A percentile compares a stretch with the other conserved stretches of the same genome.
Evolutionary conservation across 805 yeast species (phyloP).

Genomic region (Kodamaea restingae): DNA sequence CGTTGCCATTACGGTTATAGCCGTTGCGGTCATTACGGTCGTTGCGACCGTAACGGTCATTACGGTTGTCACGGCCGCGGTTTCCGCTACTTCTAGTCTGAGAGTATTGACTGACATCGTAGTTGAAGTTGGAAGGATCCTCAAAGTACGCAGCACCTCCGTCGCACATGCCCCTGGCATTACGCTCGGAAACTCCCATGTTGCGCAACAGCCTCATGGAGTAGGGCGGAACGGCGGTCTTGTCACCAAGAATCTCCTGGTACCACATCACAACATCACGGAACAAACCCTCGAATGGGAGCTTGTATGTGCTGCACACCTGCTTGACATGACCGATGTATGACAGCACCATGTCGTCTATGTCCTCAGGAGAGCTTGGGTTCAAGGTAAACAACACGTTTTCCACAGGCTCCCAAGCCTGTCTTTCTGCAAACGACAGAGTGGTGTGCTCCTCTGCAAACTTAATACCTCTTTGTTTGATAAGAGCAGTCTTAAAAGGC

Average conservation of each 20-base stretch:
- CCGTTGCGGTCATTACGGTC: slow-evolving; percentile 1
- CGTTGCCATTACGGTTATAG: no score
- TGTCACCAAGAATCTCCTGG: slow-evolving; percentile 15
- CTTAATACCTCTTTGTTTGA: slow-evolving; percentile 47
- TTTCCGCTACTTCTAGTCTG: slow-evolving; percentile 2
- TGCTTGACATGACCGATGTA: slow-evolving; percentile 28
- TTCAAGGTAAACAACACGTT: slow-evolving; percentile 16
- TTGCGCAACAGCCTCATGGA: slow-evolving; percentile 3
- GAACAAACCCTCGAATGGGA: slow-evolving; percentile 23
- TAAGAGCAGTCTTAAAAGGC: slow-evolving; percentile 50
- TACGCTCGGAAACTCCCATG: slow-evolving; percentile 5
- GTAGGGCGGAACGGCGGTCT: slow-evolving; percentile 2
- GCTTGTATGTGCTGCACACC: slow-evolving; percentile 18
- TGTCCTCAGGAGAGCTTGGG: slow-evolving; percentile 13
- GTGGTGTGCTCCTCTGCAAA: slow-evolving; percentile 38
- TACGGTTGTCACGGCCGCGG: slow-evolving; percentile 1
- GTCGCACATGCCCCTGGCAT: slow-evolving; percentile 19
- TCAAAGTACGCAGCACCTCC: slow-evolving; percentile 15
- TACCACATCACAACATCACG: slow-evolving; percentile 29
- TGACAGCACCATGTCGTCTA: slow-evolving; percentile 22
- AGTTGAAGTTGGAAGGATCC: slow-evolving; percentile 7
- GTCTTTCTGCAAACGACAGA: slow-evolving; percentile 11
- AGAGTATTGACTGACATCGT: slow-evolving; percentile 12
- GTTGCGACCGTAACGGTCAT: slow-evolving; percentile 7
- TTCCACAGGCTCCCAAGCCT: slow-evolving; percentile 27